A percentile compares a stretch with the other conserved stretches of the same genome.
Evolutionary conservation across 78 protist genomes (phyloP).

Genomic region (Monocercomonoides exilis): DNA sequence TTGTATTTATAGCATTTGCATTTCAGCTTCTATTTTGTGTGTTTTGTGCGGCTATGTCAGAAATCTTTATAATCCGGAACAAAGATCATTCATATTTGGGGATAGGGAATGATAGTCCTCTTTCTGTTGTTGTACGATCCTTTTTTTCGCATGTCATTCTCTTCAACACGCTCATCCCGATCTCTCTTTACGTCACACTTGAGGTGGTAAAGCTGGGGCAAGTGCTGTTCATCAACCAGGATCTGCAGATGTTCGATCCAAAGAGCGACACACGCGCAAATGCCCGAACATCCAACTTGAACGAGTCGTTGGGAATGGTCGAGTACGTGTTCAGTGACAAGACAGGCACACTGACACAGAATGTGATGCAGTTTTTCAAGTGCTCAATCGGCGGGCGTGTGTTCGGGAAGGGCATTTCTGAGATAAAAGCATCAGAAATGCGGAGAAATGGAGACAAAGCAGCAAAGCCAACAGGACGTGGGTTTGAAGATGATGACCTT

Average conservation of each 20-base stretch:
- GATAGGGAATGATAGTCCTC: too few species aligned
- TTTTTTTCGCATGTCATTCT: neutral
- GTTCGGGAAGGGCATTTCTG: too few species aligned
- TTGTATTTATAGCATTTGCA: neutral
- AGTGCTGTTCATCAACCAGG: neutral
- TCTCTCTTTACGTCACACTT: slow-evolving; percentile 11
- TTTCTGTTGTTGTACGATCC: too few species aligned
- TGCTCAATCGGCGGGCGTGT: slow-evolving; percentile 20
- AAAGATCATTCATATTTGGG: too few species aligned
- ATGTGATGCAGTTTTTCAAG: slow-evolving; percentile 7
- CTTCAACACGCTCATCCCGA: slow-evolving; percentile 7
- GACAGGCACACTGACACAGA: slow-evolving; percentile 5
- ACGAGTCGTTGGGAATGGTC: neutral
- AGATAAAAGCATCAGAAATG: too few species aligned
- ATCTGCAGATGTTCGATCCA: neutral
- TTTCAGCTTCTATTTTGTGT: too few species aligned
- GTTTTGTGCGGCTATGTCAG: too few species aligned
- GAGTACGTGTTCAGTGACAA: neutral
- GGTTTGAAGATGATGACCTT: neutral
- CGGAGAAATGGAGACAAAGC: too few species aligned
- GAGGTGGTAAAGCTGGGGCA: slow-evolving; percentile 3
- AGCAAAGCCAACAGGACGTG: neutral
- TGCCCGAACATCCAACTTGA: neutral
- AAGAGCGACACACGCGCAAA: neutral
- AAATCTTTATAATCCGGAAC: too few species aligned